Conservation (phyloP, 2,329 filamentous ascomycete species). For the Penicillium crustosum region DNA sequence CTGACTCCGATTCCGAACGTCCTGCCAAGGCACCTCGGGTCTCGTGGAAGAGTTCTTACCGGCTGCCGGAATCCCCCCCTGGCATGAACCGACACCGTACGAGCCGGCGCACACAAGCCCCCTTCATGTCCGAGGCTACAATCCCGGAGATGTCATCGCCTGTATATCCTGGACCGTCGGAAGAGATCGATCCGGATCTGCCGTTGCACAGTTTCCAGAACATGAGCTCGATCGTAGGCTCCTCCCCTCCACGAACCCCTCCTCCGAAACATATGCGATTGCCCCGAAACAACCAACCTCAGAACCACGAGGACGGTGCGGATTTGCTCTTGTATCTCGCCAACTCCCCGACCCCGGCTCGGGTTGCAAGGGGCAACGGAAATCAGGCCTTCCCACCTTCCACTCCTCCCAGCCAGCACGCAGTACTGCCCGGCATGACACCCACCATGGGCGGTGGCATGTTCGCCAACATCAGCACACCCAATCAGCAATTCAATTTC, state of each 20-base stretch:
- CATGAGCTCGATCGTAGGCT: slow-evolving; percentile 57
- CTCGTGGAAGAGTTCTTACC: slow-evolving; percentile 75
- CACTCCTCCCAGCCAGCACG: slow-evolving; percentile 70
- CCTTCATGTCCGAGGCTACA: slow-evolving; percentile 73
- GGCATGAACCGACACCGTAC: slow-evolving; percentile 73
- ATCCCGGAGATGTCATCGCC: slow-evolving; percentile 64
- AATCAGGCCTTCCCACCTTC: slow-evolving; percentile 62
- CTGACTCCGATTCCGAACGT: slow-evolving; percentile 57
- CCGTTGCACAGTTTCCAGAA: slow-evolving; percentile 53
- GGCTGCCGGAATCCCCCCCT: slow-evolving; percentile 81
- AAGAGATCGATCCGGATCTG: slow-evolving; percentile 79
- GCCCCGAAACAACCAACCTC: slow-evolving; percentile 52
- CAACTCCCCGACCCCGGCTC: slow-evolving; percentile 84
- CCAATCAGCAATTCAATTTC: slow-evolving; percentile 86
- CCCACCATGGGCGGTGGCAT: slow-evolving; percentile 65
- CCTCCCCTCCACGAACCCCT: slow-evolving; percentile 86
- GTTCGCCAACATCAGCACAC: slow-evolving; percentile 73
- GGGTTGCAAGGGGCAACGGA: slow-evolving; percentile 50
- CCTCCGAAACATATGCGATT: slow-evolving; percentile 58
- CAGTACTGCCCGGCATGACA: slow-evolving; percentile 52
- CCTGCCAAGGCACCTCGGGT: slow-evolving; percentile 60
- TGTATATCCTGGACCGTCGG: slow-evolving; percentile 43
- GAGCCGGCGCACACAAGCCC: slow-evolving; percentile 73
- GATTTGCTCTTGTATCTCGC: slow-evolving; percentile 81
- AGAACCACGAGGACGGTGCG: slow-evolving; percentile 73